A percentile compares a stretch with the other conserved stretches of the same genome.
phyloP scores from a whole-genome alignment of 2,329 filamentous ascomycete genomes.

The Pyrenophora graminea region DNA sequence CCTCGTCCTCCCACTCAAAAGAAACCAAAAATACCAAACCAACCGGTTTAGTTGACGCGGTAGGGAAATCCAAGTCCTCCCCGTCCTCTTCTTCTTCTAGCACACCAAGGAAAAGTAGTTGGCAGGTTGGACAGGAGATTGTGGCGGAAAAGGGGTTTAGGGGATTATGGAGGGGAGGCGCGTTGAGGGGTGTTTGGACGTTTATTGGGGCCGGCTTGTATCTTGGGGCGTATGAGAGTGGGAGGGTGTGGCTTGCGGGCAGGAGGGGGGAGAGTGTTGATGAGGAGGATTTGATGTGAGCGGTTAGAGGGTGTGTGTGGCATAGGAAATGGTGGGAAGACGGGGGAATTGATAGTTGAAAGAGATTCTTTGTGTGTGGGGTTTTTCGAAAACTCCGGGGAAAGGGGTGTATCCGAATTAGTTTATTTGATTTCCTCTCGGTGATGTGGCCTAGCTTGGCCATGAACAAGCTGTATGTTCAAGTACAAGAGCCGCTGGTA shows the following conservation, averaged over 20 bases:
- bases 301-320: too few species aligned
- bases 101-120: conserved; percentile 46
- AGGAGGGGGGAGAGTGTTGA: conserved; percentile 50
- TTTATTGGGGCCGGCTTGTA: conserved; percentile 82
- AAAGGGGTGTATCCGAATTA: too few species aligned
- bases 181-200: conserved; percentile 77
- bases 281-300: conserved; percentile 34
- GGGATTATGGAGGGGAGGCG: conserved; percentile 77
- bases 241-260: conserved; percentile 59
- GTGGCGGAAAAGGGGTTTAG: conserved; percentile 68
- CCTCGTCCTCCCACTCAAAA: too few species aligned
- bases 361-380: too few species aligned
- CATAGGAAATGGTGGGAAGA: too few species aligned
- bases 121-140: conserved; percentile 68
- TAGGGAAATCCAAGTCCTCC: conserved; percentile 40
- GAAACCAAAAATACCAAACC: conserved; percentile 3
- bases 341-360: too few species aligned
- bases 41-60: conserved; percentile 45
- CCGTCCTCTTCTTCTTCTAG: too few species aligned
- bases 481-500: too few species aligned
- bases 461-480: too few species aligned
- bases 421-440: too few species aligned
- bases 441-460: too few species aligned
- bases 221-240: conserved; percentile 82
- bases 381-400: too few species aligned